Evolutionary conservation across 83 land plant species (phyloP), one percentile per base, ranked within the genome.

Genomic region (Isoetes engelmannii): DNA sequence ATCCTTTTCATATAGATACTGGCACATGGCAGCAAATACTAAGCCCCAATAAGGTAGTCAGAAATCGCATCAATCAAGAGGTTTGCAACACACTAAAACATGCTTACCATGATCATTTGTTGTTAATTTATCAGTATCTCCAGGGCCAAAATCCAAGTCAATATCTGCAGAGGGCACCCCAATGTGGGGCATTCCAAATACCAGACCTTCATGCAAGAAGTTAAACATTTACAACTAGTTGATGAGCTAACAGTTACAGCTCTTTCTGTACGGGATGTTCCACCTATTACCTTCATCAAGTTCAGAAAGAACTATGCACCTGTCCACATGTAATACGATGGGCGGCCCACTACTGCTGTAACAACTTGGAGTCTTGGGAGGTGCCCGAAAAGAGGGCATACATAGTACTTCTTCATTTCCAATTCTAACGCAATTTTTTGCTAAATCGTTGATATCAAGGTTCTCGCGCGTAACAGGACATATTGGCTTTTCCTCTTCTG

Each of bases 1-100:
- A 65, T 85, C 89, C 20, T 80, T 67, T 49, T 65, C 44, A 57
- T 80, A 48, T 57, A 90, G 77, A 46, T 75, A 75, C 63, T 72
- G 69, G 70, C 86, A 83, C 28, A 90, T 76, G 28, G 75, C 89
- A 57, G 71, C 70, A 77, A 90, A 90, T 58, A 82, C 96, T 90
- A 84, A 63, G 53, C 18, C 41, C 6, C 3, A 20, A 17, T 13
- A 48, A 9, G n/a, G 6, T 37, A 4, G 44, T 44, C 55, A 42
- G 37, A 45, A 44, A 72, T 45, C 42, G 7, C n/a, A 45, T 28
- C 48, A 69, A 17, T 54, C 45, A 47, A 5, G 10, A 43, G 19
- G 74, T 13, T 57, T 47, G 54, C 54, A 10, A 51, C 2, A 51
- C 54, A 51, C 12, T 12, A 51, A 1, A 12, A 10, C 15, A 51